A percentile compares a stretch with the other conserved stretches of the same genome.
Evolutionary conservation across 2,329 filamentous ascomycete genomes (phyloP).

Genomic region (Colletotrichum lindemuthianum): DNA sequence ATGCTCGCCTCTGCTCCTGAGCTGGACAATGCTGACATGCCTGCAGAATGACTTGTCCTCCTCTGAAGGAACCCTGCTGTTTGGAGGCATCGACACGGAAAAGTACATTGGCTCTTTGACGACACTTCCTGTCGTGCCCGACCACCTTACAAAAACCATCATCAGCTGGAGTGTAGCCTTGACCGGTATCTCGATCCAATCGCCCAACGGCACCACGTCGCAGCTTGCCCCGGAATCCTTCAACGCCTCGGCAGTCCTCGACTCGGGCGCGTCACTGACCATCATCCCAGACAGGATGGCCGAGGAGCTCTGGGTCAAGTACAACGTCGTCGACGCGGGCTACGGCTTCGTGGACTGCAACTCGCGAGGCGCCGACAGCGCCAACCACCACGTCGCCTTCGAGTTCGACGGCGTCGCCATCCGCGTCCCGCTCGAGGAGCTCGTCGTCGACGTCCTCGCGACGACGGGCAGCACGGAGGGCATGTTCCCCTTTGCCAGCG

Average conservation of each 20-base stretch:
- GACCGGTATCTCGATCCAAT: conserved; percentile 47
- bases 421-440: conserved; percentile 65
- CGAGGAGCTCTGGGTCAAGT: conserved; percentile 63
- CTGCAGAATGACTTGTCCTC: conserved; percentile 55
- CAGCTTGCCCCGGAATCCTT: conserved; percentile 47
- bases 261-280: conserved; percentile 74
- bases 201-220: conserved; percentile 39
- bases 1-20: conserved; percentile 19
- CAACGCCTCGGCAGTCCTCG: conserved; percentile 69
- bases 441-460: conserved; percentile 57
- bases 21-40: conserved; percentile 37
- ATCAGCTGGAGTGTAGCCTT: conserved; percentile 53
- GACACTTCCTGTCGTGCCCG: conserved; percentile 65
- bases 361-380: conserved; percentile 45
- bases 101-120: conserved; percentile 71
- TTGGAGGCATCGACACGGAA: conserved; percentile 77
- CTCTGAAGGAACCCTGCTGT: conserved; percentile 74
- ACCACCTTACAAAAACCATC: conserved; percentile 49
- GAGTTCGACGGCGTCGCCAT: conserved; percentile 56
- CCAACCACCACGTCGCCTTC: conserved; percentile 52
- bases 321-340: conserved; percentile 63
- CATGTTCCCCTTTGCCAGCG: conserved; percentile 50
- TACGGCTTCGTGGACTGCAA: conserved; percentile 71
- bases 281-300: conserved; percentile 70
- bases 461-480: conserved; percentile 50